Evolutionary conservation across 495 filamentous ascomycete species (phyloP).

Genomic region (Podospora tetraspora): DNA sequence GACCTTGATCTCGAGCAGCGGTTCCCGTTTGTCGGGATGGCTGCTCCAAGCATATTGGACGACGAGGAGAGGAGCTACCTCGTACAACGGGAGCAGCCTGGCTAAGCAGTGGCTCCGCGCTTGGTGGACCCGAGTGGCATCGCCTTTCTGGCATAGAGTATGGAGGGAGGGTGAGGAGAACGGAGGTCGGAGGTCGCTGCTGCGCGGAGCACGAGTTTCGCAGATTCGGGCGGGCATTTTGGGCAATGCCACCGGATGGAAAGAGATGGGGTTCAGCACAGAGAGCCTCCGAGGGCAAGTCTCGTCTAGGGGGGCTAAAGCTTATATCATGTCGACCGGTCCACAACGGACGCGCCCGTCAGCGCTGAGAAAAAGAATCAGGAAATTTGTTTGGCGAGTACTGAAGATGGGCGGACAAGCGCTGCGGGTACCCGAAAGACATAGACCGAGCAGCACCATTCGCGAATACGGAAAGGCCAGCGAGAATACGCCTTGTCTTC

Average conservation of each 20-base stretch:
- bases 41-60: not conserved
- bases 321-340: not conserved
- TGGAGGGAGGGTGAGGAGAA: not conserved
- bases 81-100: not conserved
- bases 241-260: not conserved
- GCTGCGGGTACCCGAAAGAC: not conserved
- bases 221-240: not conserved
- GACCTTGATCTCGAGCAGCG: not conserved
- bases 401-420: not conserved
- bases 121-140: not conserved
- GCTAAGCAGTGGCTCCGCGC: not conserved
- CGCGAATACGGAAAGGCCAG: not conserved
- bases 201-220: not conserved
- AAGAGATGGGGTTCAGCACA: not conserved
- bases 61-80: not conserved
- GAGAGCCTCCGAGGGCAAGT: not conserved
- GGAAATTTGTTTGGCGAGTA: not conserved
- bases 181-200: not conserved
- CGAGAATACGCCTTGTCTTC: not conserved
- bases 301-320: not conserved
- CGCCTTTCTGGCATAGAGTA: not conserved
- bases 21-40: not conserved
- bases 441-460: not conserved
- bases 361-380: not conserved
- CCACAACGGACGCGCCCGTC: not conserved